These are phyloP conservation scores for Sanghuangporus sanghuang DNA, from an alignment of 1,284 basidiomycete species.

Conservation along the genomic window DNA sequence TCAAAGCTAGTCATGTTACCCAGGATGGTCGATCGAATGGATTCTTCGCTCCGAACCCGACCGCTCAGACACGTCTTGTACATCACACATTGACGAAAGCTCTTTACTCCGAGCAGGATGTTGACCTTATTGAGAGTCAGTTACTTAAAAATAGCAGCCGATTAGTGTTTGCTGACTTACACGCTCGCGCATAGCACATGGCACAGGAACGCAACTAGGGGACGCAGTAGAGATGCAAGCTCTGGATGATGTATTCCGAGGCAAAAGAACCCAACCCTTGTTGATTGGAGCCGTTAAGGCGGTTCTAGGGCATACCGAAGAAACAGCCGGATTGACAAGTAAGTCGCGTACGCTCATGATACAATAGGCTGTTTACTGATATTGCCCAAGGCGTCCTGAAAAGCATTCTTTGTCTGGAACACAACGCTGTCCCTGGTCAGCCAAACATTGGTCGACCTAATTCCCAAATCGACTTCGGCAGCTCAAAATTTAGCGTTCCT, in stretches of 20 bases:
- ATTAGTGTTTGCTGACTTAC: neutral
- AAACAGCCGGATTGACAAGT: constrained; percentile 21
- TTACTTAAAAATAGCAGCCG: neutral
- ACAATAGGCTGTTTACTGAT: neutral
- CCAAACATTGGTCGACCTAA: constrained; percentile 9
- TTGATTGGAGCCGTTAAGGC: constrained; percentile 18
- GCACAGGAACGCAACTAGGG: constrained; percentile 16
- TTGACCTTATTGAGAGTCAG: constrained; percentile 12
- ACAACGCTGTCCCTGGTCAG: constrained; percentile 18
- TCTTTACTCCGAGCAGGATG: neutral
- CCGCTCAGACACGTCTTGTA: constrained; percentile 17
- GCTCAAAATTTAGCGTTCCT: constrained; percentile 3
- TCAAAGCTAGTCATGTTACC: constrained; percentile 14
- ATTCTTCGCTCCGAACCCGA: constrained; percentile 20
- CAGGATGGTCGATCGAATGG: constrained; percentile 20
- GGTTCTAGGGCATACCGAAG: constrained; percentile 20
- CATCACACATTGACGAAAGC: constrained; percentile 14
- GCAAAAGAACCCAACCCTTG: constrained; percentile 12
- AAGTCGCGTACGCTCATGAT: neutral
- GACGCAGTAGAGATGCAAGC: constrained; percentile 17
- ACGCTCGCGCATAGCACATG: constrained; percentile 10
- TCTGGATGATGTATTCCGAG: constrained; percentile 7
- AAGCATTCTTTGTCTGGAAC: constrained; percentile 16
- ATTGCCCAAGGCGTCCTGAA: constrained; percentile 17
- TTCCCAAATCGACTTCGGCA: constrained; percentile 8